These are phyloP conservation scores for Trypethelium eluteriae DNA, from an alignment of 495 filamentous ascomycete genomes.

Conservation along the genomic window DNA sequence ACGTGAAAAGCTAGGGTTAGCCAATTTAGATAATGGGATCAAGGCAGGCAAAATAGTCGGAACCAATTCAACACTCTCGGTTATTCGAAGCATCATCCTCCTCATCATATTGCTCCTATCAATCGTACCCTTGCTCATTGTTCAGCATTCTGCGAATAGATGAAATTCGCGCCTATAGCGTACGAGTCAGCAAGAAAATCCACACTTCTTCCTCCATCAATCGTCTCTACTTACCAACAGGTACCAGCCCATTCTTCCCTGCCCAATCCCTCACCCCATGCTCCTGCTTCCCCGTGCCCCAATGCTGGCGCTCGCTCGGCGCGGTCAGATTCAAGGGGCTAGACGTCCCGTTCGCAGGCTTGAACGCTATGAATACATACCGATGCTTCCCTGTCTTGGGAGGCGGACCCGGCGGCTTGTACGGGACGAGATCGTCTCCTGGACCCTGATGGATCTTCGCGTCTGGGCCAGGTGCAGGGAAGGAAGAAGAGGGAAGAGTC, in stretches of 20 bases:
- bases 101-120: no score
- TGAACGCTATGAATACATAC: slow-evolving; percentile 58
- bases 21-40: no score
- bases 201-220: slow-evolving; percentile 15
- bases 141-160: slow-evolving; percentile 55
- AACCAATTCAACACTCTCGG: no score
- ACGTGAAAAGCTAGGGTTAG: no score
- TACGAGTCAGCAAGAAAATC: slow-evolving; percentile 16
- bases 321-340: slow-evolving; percentile 40
- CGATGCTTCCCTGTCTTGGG: slow-evolving; percentile 59
- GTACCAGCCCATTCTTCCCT: slow-evolving; percentile 49
- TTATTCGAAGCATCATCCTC: no score
- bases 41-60: no score
- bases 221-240: slow-evolving; percentile 48
- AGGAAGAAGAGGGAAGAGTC: slow-evolving; percentile 23
- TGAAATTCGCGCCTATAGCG: slow-evolving; percentile 52
- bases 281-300: slow-evolving; percentile 51
- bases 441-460: background rate
- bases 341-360: slow-evolving; percentile 36
- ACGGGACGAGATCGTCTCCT: slow-evolving; percentile 46
- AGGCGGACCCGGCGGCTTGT: slow-evolving; percentile 56
- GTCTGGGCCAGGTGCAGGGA: background rate
- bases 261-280: slow-evolving; percentile 58
- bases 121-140: slow-evolving; percentile 36
- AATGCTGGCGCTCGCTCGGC: slow-evolving; percentile 52